Base-by-base conservation (phyloP, 2,329 filamentous ascomycete genomes). In the Volutella citrinella region DNA sequence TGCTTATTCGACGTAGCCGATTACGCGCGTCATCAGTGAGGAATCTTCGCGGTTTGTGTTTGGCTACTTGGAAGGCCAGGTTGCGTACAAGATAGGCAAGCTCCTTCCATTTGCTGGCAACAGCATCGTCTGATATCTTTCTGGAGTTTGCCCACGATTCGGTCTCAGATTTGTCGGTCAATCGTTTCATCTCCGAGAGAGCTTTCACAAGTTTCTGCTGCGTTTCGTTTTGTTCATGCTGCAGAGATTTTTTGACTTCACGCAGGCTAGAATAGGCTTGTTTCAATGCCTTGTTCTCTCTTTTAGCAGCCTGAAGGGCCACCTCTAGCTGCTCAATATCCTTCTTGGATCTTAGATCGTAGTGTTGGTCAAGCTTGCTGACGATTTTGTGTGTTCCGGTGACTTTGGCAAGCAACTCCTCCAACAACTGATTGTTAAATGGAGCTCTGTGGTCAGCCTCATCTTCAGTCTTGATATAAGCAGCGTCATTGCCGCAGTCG, bases 11-110 rank as follows among this genome's bases (percentile, higher is more conserved):
- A 2, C 9, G 24, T 5, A 48, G 9, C 5, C 41, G 25, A 0
- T 4, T 0, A 0, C 0, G 4, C 1, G 11, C 19, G 4, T 11
- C 0, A 1, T 12, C 21, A 4, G 28, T 30, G 2, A 17, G 12
- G 0, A 8, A 5, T n/a, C 5, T 16, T 0, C 1, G 16, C 7
- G 15, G 10, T 1, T 19, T 10, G 9, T 11, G 0, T 2, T 19
- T 16, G 5, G 18, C 7, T 3, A 55, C 8, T 2, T 5, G 4
- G 2, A 9, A 13, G 4, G 40, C 43, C 2, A 56, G 8, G 1
- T 11, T 26, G 4, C 30, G 31, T 1, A 54, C 45, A 11, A 40
- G 49, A 18, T 46, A 55, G 4, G 8, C 1, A 6, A 56, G 29
- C 5, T 29, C 21, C 4, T 20, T 40, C 53, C 48, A 56, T 5